A percentile compares a stretch with the other conserved stretches of the same genome.
phyloP scores from a whole-genome alignment of 1,284 basidiomycete species.

The Pisolithus thermaeus region DNA sequence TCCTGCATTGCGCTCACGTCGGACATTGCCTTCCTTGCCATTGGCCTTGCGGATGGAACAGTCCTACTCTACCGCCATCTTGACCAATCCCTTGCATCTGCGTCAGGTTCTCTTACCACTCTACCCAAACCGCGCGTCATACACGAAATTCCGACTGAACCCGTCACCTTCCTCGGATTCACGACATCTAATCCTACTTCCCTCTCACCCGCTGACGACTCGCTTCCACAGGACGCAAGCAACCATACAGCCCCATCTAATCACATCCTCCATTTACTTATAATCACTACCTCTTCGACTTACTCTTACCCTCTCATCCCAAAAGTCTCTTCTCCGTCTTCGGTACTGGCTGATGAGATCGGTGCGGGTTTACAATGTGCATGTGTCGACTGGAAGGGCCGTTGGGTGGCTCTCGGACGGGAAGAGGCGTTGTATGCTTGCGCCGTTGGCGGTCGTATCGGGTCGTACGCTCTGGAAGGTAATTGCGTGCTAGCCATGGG shows the following conservation, averaged over 20 bases:
- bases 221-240: conserved; percentile 3
- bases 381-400: conserved; percentile 65
- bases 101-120: conserved; percentile 54
- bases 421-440: conserved; percentile 93
- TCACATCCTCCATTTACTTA: conserved; percentile 64
- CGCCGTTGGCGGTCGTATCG: conserved; percentile 76
- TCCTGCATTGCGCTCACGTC: conserved; percentile 78
- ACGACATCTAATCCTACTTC: conserved; percentile 39
- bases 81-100: conserved; percentile 77
- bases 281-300: conserved; percentile 83
- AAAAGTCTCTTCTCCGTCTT: conserved; percentile 61
- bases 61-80: conserved; percentile 89
- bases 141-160: conserved; percentile 77
- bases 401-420: conserved; percentile 80
- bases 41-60: conserved; percentile 92
- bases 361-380: conserved; percentile 84
- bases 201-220: conserved; percentile 7
- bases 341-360: conserved; percentile 77
- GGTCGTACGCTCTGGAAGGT: conserved; percentile 92
- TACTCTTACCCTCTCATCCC: conserved; percentile 76
- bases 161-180: conserved; percentile 90
- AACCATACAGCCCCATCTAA: conserved; percentile 1
- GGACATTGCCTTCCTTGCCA: conserved; percentile 80
- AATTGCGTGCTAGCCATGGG: conserved; percentile 3
- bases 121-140: conserved; percentile 78